Base-by-base conservation (phyloP, 345 rosid genomes). In the Linum usitatissimum region DNA sequence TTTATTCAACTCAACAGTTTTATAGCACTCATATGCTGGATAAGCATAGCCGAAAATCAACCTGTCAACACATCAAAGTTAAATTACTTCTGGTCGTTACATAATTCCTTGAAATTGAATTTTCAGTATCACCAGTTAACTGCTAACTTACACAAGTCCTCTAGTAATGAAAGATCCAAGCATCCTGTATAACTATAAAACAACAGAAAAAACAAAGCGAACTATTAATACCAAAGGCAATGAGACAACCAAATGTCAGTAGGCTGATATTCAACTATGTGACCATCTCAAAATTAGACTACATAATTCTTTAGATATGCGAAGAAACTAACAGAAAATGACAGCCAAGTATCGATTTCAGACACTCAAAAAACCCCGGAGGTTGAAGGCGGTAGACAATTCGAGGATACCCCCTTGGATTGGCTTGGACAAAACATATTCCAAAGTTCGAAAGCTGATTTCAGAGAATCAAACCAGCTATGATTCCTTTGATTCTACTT, bases 11-110 rank as follows among this genome's bases (percentile, higher is more conserved):
- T 86, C 91, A 53, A 79, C 85, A 15, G 75, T 70, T 69, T 88
- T 91, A 61, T 79, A 81, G 60, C 98, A 91, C 73, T 88, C 77
- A 55, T 82, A 88, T 2, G 95, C 95, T 0, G 93, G 96, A 61
- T 88, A 88, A 1, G 81, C 89, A 69, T 91, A 86, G 6, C 93
- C 95, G 55, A 86, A 76, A 55, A 72, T 64, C 89, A 85, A 77
- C 53, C 95, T 86, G 81, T 63, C 45, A 64, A 55, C 34, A 45
- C 9, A 63, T 60, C 42, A 60, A 6, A 30, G 30, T 1, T 10
- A 42, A 17, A 17, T n/a, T 5, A 19, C 31, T 23, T 21, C 60
- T 19, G 31, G 3, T 10, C 1, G 28, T 18, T 20, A 21, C 15
- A 20, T 23, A 23, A 23, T 19, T 7, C 30, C 3, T 5, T 0